Base-by-base conservation (phyloP, 2,329 filamentous ascomycete genomes). In the Aspergillus puulaauensis region DNA sequence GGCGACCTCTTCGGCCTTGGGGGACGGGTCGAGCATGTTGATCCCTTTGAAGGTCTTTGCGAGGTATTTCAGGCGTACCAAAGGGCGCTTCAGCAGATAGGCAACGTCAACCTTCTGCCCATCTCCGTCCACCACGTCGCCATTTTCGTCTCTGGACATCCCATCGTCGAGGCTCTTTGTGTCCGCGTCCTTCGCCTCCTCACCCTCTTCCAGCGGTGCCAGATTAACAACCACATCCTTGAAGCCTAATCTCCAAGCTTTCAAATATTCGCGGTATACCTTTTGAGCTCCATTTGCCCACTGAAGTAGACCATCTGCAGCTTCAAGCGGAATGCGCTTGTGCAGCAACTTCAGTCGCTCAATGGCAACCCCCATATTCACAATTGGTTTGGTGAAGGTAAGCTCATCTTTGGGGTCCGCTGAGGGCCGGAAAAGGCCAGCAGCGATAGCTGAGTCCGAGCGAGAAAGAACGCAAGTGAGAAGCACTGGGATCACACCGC, bases 81-180 rank as follows among this genome's bases (percentile, higher is more conserved):
- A 77, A 1, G 95, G 95, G 54, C 93, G 82, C 76, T 96, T 97
- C 52, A 99, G 80, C 46, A 99, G 81, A 74, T 95, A 96, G 7
- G 93, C 93, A 48, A 99, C 95, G 71, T 98, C 95, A 8, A 97
- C 92, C 52, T 91, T 86, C 72, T 97, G 91, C 12, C 93, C 95
- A 61, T 93, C 83, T 35, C 85, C 85, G 64, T 92, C 86, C 50
- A 86, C 76, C 15, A 87, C 77, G 66, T 87, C 84, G 11, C 84
- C 84, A 59, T 85, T 79, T 46, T 83, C 79, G 67, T 87, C 84
- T 61, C 82, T 77, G 35, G 81, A 78, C 71, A 87, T 77, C 43
- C 76, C 78, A 61, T 84, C 81, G 56, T 85, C 82, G 69, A 79
- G 67, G 48, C 73, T 77, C 61, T 81, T 81, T 4, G 78, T 77